Evolutionary conservation across 192 early-diverging fungal genomes (phyloP), one percentile per base, ranked within the genome.

Genomic region (Linnemannia exigua): DNA sequence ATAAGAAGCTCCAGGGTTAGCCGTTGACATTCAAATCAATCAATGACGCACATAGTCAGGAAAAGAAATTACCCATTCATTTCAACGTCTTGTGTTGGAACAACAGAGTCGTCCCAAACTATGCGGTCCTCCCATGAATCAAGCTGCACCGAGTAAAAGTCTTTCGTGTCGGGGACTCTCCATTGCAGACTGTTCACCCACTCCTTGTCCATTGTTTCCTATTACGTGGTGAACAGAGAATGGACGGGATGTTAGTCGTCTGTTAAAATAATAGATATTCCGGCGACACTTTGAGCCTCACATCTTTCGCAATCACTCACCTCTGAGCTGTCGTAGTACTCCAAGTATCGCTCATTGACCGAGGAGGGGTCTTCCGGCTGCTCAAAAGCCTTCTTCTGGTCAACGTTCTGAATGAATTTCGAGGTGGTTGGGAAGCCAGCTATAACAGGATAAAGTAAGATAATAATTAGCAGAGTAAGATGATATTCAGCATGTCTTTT

Each of bases 51-150:
- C 28, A 63, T 63, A 3, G 20, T 25, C 28, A 63, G 12, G n/a
- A n/a, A n/a, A 22, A 12, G 1, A 3, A 14, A 70, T 70, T 78
- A 84, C 76, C 50, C 61, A 22, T 41, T 75, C 47, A 71, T 69
- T 4, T 70, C 38, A 16, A 67, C 16, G 5, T 84, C 75, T 20
- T 70, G 31, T 9, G 71, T 63, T 17, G 78, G 73, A 35, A 70
- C 75, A 37, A 92, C 90, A 37, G 87, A 88, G 67, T 89, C 91
- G 35, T 91, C 87, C 97, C 97, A 99, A 22, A 95, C 67, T 61
- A 99, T 94, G 9, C 92, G 87, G 33, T 95, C 92, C 77, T 99
- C 96, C 97, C 97, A 99, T 36, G 84, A 75, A 48, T 96, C 95
- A 48, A 97, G 88, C 66, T 95, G 91, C 50, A 97, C 83, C 11